phyloP scores from a whole-genome alignment of 768 basidiomycete genomes.

The Amanita muscaria region DNA sequence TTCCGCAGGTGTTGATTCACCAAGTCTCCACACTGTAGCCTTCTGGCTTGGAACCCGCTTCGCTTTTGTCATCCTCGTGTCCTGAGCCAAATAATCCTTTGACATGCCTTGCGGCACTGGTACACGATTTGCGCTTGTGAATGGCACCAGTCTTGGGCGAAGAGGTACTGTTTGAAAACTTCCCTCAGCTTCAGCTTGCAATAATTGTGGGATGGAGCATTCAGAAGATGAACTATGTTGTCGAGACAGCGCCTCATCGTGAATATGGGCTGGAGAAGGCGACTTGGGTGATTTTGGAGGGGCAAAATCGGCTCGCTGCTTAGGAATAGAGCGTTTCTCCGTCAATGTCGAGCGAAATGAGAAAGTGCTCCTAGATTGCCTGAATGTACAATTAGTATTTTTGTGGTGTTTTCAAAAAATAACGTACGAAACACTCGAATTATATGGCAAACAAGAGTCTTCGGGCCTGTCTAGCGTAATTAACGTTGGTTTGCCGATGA shows the following conservation, averaged over 20 bases:
- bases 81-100: conserved; percentile 18
- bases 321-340: conserved; percentile 55
- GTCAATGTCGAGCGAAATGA: conserved; percentile 54
- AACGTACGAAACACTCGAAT: conserved; percentile 25
- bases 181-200: conserved; percentile 3
- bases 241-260: conserved; percentile 25
- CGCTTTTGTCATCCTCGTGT: conserved; percentile 21
- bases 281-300: conserved; percentile 47
- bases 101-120: conserved; percentile 46
- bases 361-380: conserved; percentile 38
- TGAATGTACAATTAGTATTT: too few relatives aligned
- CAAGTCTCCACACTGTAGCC: conserved; percentile 42
- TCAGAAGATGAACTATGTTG: conserved; percentile 28
- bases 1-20: conserved; percentile 21
- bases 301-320: conserved; percentile 59
- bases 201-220: conserved; percentile 22
- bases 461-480: conserved; percentile 17
- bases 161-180: conserved; percentile 20
- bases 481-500: conserved; percentile 53
- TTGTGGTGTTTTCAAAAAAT: too few relatives aligned
- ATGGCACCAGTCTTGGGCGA: conserved; percentile 61
- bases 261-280: conserved; percentile 34
- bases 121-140: conserved; percentile 59
- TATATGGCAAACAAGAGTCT: conserved; percentile 19
- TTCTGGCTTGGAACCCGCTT: conserved; percentile 54